These are phyloP conservation scores for Gastrodia elata DNA, from an alignment of 106 monocot species.

Conservation along the genomic window DNA sequence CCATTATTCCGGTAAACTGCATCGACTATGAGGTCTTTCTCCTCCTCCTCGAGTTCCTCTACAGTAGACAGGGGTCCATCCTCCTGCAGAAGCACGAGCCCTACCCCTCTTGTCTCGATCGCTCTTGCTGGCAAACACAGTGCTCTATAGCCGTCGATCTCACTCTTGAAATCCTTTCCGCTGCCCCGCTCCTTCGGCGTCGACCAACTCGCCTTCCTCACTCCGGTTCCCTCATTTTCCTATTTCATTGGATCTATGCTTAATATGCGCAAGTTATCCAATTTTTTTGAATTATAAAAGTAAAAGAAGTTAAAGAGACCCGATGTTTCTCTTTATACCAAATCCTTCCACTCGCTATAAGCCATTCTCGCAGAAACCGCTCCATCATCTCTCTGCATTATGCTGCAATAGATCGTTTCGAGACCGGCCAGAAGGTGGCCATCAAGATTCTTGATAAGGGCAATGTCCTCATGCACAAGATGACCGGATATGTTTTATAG, in stretches of 20 bases:
- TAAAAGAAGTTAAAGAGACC: too few relatives aligned
- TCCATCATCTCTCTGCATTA: too few relatives aligned
- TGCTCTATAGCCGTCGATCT: slow-evolving; percentile 85
- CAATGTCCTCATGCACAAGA: slow-evolving; percentile 71
- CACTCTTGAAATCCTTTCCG: slow-evolving; percentile 75
- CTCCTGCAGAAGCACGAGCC: slow-evolving; percentile 85
- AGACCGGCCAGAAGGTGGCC: slow-evolving; percentile 62
- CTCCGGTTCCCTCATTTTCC: too few relatives aligned
- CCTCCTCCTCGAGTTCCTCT: slow-evolving; percentile 61
- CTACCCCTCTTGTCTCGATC: slow-evolving; percentile 49
- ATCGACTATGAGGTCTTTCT: slow-evolving; percentile 70
- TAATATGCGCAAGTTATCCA: too few relatives aligned
- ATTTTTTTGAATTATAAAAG: too few relatives aligned
- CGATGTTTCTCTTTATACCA: too few relatives aligned
- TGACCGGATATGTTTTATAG: slow-evolving; percentile 54
- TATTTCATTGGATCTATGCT: too few relatives aligned
- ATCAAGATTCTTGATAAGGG: slow-evolving; percentile 93
- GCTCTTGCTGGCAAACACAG: slow-evolving; percentile 94
- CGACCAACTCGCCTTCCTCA: slow-evolving; percentile 69
- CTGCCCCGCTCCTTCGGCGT: slow-evolving; percentile 80
- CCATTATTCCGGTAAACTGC: slow-evolving; percentile 67
- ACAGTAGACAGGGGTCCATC: slow-evolving; percentile 74
- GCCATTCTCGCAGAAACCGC: too few relatives aligned
- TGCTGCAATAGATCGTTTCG: too few relatives aligned
- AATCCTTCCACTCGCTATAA: too few relatives aligned